Conservation (phyloP, 352 stramenopile genomes). For the Phytophthora agathidicida region DNA sequence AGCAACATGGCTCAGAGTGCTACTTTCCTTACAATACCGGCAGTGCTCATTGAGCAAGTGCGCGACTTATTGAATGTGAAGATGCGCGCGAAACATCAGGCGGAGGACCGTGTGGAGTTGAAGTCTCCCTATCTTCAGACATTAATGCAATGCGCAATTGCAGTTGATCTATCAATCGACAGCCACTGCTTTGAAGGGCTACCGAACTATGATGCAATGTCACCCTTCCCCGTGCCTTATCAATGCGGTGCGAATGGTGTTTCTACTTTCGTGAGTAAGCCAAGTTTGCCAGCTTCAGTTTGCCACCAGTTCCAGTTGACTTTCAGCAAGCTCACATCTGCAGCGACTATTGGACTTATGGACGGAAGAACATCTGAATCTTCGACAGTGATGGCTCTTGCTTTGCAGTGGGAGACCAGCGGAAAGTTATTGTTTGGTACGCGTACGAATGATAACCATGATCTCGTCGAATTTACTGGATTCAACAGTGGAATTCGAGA, state of each 20-base stretch:
- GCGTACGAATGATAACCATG: background rate
- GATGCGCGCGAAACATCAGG: slow-evolving; percentile 51
- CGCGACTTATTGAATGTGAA: slow-evolving; percentile 52
- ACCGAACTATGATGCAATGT: background rate
- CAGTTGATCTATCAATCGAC: slow-evolving; percentile 66
- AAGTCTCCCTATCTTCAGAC: slow-evolving; percentile 72
- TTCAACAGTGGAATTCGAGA: slow-evolving; percentile 33
- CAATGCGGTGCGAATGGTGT: slow-evolving; percentile 1
- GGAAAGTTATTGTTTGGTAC: slow-evolving; percentile 22
- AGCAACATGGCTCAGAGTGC: slow-evolving; percentile 44
- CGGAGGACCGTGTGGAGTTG: slow-evolving; percentile 51
- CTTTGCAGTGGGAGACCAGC: slow-evolving; percentile 33
- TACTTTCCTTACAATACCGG: slow-evolving; percentile 47
- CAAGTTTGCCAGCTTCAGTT: slow-evolving; percentile 16
- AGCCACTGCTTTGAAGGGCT: slow-evolving; percentile 25
- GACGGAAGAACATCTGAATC: slow-evolving; percentile 10
- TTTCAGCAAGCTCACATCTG: slow-evolving; percentile 30
- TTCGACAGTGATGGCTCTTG: background rate
- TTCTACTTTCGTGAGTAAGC: slow-evolving; percentile 18
- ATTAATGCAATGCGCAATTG: slow-evolving; percentile 62
- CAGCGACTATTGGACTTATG: slow-evolving; percentile 32
- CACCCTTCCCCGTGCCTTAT: slow-evolving; percentile 1
- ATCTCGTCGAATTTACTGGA: slow-evolving; percentile 18
- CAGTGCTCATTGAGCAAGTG: slow-evolving; percentile 44
- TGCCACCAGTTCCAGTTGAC: slow-evolving; percentile 28